Conservation (phyloP, 2,329 filamentous ascomycete genomes). For the Trichoderma koningiopsis region DNA sequence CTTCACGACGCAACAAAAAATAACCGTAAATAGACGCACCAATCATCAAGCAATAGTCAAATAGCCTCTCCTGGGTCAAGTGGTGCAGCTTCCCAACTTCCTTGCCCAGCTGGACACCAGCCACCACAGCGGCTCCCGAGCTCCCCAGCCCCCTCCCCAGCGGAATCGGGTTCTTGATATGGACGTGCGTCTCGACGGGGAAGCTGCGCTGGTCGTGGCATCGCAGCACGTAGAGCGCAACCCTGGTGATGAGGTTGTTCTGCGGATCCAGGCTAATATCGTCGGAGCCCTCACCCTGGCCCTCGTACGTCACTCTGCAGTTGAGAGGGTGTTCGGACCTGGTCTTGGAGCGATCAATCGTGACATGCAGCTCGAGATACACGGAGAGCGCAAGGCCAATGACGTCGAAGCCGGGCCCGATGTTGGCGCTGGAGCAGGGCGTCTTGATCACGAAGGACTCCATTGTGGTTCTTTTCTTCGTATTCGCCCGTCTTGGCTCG, state of each 20-base stretch:
- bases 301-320: slow-evolving; percentile 90
- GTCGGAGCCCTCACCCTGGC: slow-evolving; percentile 68
- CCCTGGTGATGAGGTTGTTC: slow-evolving; percentile 89
- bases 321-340: slow-evolving; percentile 68
- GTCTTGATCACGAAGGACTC: slow-evolving; percentile 73
- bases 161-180: slow-evolving; percentile 94
- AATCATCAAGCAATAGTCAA: slow-evolving; percentile 98
- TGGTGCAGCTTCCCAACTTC: slow-evolving; percentile 77
- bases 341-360: slow-evolving; percentile 62
- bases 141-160: slow-evolving; percentile 91
- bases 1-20: not conserved
- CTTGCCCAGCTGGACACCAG: slow-evolving; percentile 89
- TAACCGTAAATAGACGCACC: slow-evolving; percentile 49
- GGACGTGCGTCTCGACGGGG: slow-evolving; percentile 82
- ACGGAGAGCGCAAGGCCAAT: slow-evolving; percentile 93
- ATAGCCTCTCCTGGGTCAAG: slow-evolving; percentile 76
- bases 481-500: not conserved
- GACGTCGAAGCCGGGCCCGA: slow-evolving; percentile 96
- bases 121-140: slow-evolving; percentile 92
- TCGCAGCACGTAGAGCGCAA: slow-evolving; percentile 89
- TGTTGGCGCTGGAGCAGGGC: slow-evolving; percentile 95
- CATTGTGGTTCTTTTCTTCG: slow-evolving; percentile 37
- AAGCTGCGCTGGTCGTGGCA: slow-evolving; percentile 88
- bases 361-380: slow-evolving; percentile 87
- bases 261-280: slow-evolving; percentile 83